A percentile compares a stretch with the other conserved stretches of the same genome.
Evolutionary conservation across 768 basidiomycete genomes (phyloP).

Genomic region (Kwoniella botswanensis): DNA sequence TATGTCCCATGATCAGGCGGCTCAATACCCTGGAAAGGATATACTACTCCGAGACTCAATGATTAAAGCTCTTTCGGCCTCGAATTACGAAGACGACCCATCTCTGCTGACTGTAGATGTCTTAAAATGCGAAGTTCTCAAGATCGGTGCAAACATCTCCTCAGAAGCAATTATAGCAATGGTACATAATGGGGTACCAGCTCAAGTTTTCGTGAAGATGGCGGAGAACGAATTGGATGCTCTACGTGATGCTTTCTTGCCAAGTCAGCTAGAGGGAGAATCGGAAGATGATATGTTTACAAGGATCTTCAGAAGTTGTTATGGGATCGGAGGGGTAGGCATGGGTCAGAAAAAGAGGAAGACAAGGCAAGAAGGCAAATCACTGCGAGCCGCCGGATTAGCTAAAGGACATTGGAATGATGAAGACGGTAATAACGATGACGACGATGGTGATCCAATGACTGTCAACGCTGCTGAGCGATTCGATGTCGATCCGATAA

Average conservation of each 20-base stretch:
- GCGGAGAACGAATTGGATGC: slow-evolving; percentile 27
- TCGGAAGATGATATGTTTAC: slow-evolving; percentile 24
- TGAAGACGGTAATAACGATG: slow-evolving; percentile 12
- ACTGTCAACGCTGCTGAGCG: slow-evolving; percentile 16
- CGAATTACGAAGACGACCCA: slow-evolving; percentile 27
- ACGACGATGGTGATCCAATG: slow-evolving; percentile 14
- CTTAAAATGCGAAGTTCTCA: slow-evolving; percentile 32
- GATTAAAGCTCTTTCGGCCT: slow-evolving; percentile 37
- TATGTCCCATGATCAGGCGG: slow-evolving; percentile 35
- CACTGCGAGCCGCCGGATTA: slow-evolving; percentile 34
- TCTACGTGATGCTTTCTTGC: slow-evolving; percentile 25
- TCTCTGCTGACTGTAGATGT: slow-evolving; percentile 38
- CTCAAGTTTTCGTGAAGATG: slow-evolving; percentile 27
- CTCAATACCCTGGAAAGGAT: slow-evolving; percentile 30
- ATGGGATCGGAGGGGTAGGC: slow-evolving; percentile 39
- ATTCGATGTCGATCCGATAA: slow-evolving; percentile 37
- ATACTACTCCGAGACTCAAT: slow-evolving; percentile 46
- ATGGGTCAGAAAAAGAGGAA: slow-evolving; percentile 37
- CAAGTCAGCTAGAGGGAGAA: slow-evolving; percentile 22
- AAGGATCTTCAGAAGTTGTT: slow-evolving; percentile 29
- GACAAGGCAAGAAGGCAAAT: slow-evolving; percentile 22
- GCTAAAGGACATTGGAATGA: slow-evolving; percentile 15
- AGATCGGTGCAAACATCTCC: slow-evolving; percentile 32
- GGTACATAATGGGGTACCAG: slow-evolving; percentile 39
- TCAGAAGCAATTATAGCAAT: slow-evolving; percentile 44